phyloP scores from a whole-genome alignment of 2,329 filamentous ascomycete genomes.

The Monilinia fructigena region DNA sequence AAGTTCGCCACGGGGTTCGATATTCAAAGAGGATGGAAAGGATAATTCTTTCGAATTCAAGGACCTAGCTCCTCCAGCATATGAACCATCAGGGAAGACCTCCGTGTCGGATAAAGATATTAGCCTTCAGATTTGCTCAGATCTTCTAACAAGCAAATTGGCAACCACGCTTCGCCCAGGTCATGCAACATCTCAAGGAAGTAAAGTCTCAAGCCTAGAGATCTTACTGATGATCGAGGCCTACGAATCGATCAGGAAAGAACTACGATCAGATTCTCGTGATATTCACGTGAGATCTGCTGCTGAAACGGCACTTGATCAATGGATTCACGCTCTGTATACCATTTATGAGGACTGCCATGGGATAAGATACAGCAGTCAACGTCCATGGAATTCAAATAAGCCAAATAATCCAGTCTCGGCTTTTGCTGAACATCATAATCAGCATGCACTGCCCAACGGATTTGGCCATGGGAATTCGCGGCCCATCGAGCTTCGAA shows the following conservation, averaged over 20 bases:
- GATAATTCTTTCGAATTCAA: not conserved
- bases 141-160: slow-evolving; percentile 36
- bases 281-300: slow-evolving; percentile 26
- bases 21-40: slow-evolving; percentile 4
- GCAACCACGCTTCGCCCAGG: slow-evolving; percentile 31
- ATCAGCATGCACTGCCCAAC: too few relatives aligned
- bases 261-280: slow-evolving; percentile 24
- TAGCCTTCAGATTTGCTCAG: slow-evolving; percentile 36
- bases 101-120: slow-evolving; percentile 28
- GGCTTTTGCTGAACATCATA: not conserved
- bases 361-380: not conserved
- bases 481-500: not conserved
- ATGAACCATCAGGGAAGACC: slow-evolving; percentile 5
- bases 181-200: slow-evolving; percentile 24
- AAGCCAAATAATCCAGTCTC: not conserved
- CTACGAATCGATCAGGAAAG: slow-evolving; percentile 35
- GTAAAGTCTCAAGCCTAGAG: slow-evolving; percentile 35
- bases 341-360: slow-evolving; percentile 32
- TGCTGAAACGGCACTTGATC: slow-evolving; percentile 33
- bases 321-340: slow-evolving; percentile 38
- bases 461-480: not conserved
- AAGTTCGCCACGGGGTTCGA: slow-evolving; percentile 10
- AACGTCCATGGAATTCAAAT: not conserved
- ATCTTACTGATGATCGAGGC: slow-evolving; percentile 40
- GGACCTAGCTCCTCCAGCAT: not conserved